Evolutionary conservation across 1,284 basidiomycete genomes (phyloP).

Genomic region (Ceratobasidium sp.): DNA sequence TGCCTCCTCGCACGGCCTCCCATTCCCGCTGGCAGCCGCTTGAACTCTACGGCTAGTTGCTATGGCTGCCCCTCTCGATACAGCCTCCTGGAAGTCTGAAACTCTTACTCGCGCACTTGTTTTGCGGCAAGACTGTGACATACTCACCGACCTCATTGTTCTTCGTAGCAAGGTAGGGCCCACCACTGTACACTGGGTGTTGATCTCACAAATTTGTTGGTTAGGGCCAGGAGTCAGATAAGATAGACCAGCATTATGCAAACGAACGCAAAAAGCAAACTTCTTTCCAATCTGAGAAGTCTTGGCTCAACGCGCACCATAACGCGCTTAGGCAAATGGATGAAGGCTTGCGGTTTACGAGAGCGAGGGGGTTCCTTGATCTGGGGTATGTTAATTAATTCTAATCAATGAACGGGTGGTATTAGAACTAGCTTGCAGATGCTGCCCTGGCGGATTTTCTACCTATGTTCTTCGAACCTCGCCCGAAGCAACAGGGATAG

Average conservation of each 20-base stretch:
- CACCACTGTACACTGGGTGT: slow-evolving; percentile 58
- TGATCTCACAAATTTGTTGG: slow-evolving; percentile 60
- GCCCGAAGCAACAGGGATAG: slow-evolving; percentile 28
- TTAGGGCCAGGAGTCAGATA: slow-evolving; percentile 30
- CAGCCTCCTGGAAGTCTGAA: slow-evolving; percentile 32
- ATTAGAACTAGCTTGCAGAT: slow-evolving; percentile 4
- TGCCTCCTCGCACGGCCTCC: no score
- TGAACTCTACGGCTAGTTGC: not conserved
- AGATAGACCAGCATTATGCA: slow-evolving; percentile 29
- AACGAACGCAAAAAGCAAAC: slow-evolving; percentile 4
- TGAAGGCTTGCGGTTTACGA: not conserved
- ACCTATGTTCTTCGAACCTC: slow-evolving; percentile 29
- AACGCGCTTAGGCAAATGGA: slow-evolving; percentile 35
- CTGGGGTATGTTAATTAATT: slow-evolving; percentile 26
- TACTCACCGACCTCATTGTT: slow-evolving; percentile 10
- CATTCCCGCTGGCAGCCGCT: no score
- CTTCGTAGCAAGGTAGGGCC: slow-evolving; percentile 13
- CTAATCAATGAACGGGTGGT: not conserved
- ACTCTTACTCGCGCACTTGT: slow-evolving; percentile 30
- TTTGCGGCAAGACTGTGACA: slow-evolving; percentile 19
- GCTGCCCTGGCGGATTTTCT: slow-evolving; percentile 37
- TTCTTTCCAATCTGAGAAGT: not conserved
- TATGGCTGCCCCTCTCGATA: slow-evolving; percentile 22
- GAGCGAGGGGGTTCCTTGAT: slow-evolving; percentile 32
- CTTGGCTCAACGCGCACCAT: not conserved